These are phyloP conservation scores for Dissophora ornata DNA, from an alignment of 192 early-diverging fungal species.

Conservation along the genomic window DNA sequence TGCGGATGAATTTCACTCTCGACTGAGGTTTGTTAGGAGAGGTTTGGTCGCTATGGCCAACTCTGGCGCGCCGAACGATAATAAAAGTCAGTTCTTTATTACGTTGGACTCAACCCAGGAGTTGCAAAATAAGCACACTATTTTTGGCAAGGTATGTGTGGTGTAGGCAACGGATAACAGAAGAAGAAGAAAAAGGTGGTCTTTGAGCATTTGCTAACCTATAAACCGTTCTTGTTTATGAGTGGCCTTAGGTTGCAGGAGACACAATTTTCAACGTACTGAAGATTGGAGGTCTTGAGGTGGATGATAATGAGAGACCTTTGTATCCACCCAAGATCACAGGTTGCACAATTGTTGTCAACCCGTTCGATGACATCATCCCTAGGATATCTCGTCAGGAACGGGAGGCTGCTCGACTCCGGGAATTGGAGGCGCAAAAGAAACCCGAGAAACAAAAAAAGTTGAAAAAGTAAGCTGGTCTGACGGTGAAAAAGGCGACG, in stretches of 20 bases:
- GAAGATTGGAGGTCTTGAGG: slow-evolving; percentile 84
- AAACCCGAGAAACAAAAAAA: slow-evolving; percentile 64
- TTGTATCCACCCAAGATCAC: slow-evolving; percentile 77
- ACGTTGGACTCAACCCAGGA: slow-evolving; percentile 87
- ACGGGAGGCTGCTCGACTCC: slow-evolving; percentile 24
- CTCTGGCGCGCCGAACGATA: slow-evolving; percentile 76
- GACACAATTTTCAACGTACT: slow-evolving; percentile 92
- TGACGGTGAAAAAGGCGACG: too few species aligned
- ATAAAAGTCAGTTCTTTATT: slow-evolving; percentile 95
- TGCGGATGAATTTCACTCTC: slow-evolving; percentile 92
- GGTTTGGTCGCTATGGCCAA: slow-evolving; percentile 94
- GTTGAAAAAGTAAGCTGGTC: slow-evolving; percentile 67
- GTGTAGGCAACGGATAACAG: too few species aligned
- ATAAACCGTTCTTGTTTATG: too few species aligned
- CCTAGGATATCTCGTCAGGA: slow-evolving; percentile 69
- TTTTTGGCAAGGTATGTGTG: slow-evolving; percentile 87
- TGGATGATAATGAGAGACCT: slow-evolving; percentile 85
- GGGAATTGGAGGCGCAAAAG: slow-evolving; percentile 50
- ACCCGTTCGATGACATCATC: slow-evolving; percentile 93
- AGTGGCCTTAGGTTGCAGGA: slow-evolving; percentile 84
- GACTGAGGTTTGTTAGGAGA: slow-evolving; percentile 87
- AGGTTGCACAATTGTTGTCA: slow-evolving; percentile 74
- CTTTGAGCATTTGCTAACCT: too few species aligned
- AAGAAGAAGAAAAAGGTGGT: too few species aligned
- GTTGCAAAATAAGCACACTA: slow-evolving; percentile 88